Conservation (phyloP, 2,329 filamentous ascomycete species). For the Cladosporium velox region DNA sequence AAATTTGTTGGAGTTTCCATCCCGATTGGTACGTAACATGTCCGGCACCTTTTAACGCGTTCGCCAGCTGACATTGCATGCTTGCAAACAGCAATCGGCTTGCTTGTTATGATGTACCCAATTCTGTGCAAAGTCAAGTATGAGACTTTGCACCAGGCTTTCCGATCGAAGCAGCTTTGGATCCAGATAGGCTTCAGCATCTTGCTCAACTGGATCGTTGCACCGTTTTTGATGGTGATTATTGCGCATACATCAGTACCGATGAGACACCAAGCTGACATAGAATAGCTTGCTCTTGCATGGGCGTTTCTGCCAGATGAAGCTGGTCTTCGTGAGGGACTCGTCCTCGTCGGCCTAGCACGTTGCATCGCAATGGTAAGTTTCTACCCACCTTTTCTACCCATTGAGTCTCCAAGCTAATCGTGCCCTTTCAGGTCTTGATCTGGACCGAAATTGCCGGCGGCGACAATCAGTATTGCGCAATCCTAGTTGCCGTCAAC, state of each 20-base stretch:
- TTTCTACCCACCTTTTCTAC: neutral
- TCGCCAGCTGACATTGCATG: neutral
- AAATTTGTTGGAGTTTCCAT: conserved; percentile 69
- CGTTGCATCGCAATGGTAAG: conserved; percentile 80
- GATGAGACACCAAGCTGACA: neutral
- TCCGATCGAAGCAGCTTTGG: conserved; percentile 66
- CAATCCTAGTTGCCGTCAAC: conserved; percentile 53
- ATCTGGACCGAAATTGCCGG: conserved; percentile 77
- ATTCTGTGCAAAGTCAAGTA: conserved; percentile 82
- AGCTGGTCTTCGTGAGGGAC: conserved; percentile 54
- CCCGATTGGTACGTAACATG: conserved; percentile 50
- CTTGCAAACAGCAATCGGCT: conserved; percentile 58
- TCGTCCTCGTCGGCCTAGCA: conserved; percentile 78
- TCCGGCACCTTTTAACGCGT: neutral
- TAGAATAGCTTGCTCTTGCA: conserved; percentile 50
- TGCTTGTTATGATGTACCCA: conserved; percentile 90
- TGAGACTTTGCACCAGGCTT: conserved; percentile 68
- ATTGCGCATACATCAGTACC: neutral
- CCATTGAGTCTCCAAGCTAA: conserved; percentile 29
- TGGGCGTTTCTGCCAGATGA: conserved; percentile 60
- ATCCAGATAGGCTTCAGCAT: conserved; percentile 75
- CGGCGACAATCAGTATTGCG: conserved; percentile 78
- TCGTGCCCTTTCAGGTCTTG: conserved; percentile 36
- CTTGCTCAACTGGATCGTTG: conserved; percentile 78
- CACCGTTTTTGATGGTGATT: conserved; percentile 75